Percentiles rank a stretch among this genome's conserved stretches.
These are phyloP conservation scores for Vanilla planifolia DNA, from an alignment of 106 monocot species.

Conservation along the genomic window DNA sequence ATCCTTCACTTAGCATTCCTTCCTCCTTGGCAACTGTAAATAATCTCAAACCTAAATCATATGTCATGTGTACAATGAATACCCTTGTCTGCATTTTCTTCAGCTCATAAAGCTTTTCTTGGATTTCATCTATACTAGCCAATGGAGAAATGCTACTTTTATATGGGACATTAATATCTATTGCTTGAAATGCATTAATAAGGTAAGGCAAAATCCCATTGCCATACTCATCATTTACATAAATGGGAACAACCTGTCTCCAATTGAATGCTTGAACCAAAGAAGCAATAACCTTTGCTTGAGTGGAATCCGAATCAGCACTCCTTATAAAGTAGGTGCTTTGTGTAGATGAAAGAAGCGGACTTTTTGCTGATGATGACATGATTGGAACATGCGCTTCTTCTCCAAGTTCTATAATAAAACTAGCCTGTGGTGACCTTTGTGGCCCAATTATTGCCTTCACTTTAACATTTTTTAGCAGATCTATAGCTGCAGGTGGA, in stretches of 20 bases:
- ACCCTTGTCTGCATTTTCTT: conserved; percentile 49
- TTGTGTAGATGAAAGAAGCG: conserved; percentile 23
- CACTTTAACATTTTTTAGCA: conserved; percentile 59
- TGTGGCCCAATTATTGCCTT: conserved; percentile 81
- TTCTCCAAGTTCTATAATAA: conserved; percentile 54
- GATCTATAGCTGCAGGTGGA: conserved; percentile 56
- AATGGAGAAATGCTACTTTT: conserved; percentile 26
- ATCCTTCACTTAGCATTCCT: conserved; percentile 57
- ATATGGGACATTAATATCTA: conserved; percentile 36
- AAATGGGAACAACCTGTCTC: conserved; percentile 60
- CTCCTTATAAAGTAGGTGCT: conserved; percentile 54
- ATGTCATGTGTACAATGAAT: conserved; percentile 59
- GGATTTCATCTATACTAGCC: conserved; percentile 32
- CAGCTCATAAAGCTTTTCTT: conserved; percentile 25
- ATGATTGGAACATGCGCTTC: conserved; percentile 61
- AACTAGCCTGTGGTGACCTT: conserved; percentile 49
- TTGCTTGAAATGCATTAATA: conserved; percentile 37
- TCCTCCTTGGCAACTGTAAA: conserved; percentile 32
- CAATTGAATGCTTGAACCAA: conserved; percentile 49
- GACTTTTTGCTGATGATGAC: conserved; percentile 71
- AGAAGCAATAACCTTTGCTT: conserved; percentile 53
- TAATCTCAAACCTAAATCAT: conserved; percentile 20
- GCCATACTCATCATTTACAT: conserved; percentile 53
- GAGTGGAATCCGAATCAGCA: conserved; percentile 41
- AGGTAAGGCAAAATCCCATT: conserved; percentile 47